phyloP scores from a whole-genome alignment of 2,329 filamentous ascomycete species.

The Harringtonia lauricola region DNA sequence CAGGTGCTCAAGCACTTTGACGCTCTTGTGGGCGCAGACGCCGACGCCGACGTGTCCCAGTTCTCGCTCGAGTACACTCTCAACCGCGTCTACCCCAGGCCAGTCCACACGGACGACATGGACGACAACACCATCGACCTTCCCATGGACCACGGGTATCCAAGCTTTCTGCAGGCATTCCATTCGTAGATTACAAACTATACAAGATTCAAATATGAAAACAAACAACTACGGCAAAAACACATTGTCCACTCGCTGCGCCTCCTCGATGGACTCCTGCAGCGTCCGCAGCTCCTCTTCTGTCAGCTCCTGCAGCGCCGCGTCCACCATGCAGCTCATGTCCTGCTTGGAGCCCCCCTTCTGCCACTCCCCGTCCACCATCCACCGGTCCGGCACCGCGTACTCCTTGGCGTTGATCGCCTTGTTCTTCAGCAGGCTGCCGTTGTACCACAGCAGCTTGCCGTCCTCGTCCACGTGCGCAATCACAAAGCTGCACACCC shows the following conservation, averaged over 20 bases:
- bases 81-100: slow-evolving; percentile 9
- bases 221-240: too few species aligned
- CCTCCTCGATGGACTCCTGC: not conserved
- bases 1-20: slow-evolving; percentile 6
- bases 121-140: too few species aligned
- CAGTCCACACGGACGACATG: slow-evolving; percentile 3
- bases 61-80: slow-evolving; percentile 9
- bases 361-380: not conserved
- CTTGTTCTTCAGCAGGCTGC: not conserved
- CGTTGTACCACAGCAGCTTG: not conserved
- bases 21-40: not conserved
- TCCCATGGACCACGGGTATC: too few species aligned
- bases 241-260: not conserved
- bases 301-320: not conserved
- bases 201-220: too few species aligned
- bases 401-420: not conserved
- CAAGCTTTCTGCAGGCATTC: too few species aligned
- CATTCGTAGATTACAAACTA: too few species aligned
- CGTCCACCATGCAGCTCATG: not conserved
- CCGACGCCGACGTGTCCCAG: not conserved
- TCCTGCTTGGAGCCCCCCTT: not conserved
- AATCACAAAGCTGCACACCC: not conserved
- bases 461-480: not conserved
- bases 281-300: not conserved
- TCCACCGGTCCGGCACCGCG: not conserved